Percentiles rank a stretch among this genome's conserved stretches.
Evolutionary conservation across 169 alveolate species (phyloP).

Genomic region (Eimeria falciformis): DNA sequence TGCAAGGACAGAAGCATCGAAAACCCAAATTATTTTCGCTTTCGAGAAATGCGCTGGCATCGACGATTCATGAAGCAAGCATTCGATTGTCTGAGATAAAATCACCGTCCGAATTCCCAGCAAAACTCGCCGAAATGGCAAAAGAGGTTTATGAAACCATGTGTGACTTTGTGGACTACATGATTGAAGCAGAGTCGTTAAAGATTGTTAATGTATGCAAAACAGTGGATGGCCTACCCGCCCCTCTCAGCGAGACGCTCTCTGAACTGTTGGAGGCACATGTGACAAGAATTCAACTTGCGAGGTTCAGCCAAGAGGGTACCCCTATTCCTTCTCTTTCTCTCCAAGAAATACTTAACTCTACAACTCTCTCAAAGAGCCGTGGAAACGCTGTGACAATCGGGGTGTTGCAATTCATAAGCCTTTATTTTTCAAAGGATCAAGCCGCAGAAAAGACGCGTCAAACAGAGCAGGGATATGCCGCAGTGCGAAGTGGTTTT

Average conservation of each 20-base stretch:
- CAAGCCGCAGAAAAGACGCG: background rate
- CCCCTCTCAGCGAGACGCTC: background rate
- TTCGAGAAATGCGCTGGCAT: background rate
- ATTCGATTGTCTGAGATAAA: background rate
- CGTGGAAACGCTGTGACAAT: background rate
- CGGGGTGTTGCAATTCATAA: background rate
- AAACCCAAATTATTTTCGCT: background rate
- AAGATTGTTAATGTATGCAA: background rate
- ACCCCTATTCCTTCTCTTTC: background rate
- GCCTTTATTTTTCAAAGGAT: background rate
- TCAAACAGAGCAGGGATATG: background rate
- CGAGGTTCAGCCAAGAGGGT: background rate
- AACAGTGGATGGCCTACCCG: background rate
- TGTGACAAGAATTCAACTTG: background rate
- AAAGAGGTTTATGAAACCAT: background rate
- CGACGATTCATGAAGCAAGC: background rate
- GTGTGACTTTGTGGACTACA: slow-evolving; percentile 26
- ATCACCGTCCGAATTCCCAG: background rate
- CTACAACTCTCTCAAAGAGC: background rate
- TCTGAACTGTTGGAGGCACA: background rate
- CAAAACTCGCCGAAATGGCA: background rate
- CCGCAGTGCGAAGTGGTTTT: background rate
- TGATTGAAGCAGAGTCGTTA: background rate
- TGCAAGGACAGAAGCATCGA: background rate
- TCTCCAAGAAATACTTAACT: background rate